phyloP scores from a whole-genome alignment of 805 yeast species.

The Peterozyma xylosa region DNA sequence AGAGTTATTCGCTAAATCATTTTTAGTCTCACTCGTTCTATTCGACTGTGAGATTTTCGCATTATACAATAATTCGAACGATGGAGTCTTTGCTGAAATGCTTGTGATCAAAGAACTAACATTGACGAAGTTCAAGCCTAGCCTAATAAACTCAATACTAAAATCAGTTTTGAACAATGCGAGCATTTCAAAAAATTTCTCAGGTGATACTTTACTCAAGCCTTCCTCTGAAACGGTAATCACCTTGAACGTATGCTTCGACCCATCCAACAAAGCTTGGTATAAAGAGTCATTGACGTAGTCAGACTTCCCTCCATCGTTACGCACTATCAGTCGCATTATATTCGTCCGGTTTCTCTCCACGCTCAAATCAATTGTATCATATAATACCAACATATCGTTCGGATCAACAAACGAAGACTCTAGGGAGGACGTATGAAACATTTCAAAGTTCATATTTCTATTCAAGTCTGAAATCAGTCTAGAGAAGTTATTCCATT shows the following conservation, averaged over 20 bases:
- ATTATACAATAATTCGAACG: background rate
- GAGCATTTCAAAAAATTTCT: background rate
- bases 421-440: no score
- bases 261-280: background rate
- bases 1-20: background rate
- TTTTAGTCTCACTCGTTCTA: background rate
- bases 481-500: no score
- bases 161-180: background rate
- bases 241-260: background rate
- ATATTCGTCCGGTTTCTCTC: background rate
- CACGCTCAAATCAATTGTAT: background rate
- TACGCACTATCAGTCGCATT: background rate
- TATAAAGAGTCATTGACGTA: background rate
- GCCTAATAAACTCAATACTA: background rate
- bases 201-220: background rate
- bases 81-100: slow-evolving; percentile 1
- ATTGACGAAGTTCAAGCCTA: background rate
- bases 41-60: background rate
- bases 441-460: no score
- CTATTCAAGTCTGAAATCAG: no score
- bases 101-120: background rate
- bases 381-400: slow-evolving; percentile 1
- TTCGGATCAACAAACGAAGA: slow-evolving; percentile 4
- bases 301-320: background rate
- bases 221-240: background rate